phyloP scores from a whole-genome alignment of 495 filamentous ascomycete genomes.

The Aspergillus wentii region DNA sequence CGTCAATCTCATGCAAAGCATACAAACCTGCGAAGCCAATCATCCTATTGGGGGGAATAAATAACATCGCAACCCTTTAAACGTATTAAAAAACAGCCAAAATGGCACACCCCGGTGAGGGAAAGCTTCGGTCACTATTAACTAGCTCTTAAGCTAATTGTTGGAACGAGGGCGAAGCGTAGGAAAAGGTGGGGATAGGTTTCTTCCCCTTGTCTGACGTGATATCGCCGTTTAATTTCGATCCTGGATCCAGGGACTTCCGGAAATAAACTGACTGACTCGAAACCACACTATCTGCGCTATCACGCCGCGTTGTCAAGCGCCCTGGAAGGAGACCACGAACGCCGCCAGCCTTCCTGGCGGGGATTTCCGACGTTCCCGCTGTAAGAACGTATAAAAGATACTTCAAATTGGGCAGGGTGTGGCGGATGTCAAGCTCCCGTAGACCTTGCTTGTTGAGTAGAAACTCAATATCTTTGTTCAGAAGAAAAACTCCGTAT shows the following conservation, averaged over 20 bases:
- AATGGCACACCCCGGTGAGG: too few species aligned
- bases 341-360: constrained; percentile 72
- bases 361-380: constrained; percentile 69
- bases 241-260: constrained; percentile 20
- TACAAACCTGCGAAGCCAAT: too few species aligned
- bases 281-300: constrained; percentile 35
- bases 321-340: constrained; percentile 49
- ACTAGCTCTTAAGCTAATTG: too few species aligned
- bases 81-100: too few species aligned
- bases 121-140: too few species aligned
- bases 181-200: constrained; percentile 4
- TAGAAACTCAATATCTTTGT: constrained; percentile 87
- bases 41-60: too few species aligned
- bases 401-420: constrained; percentile 88
- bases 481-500: constrained; percentile 90
- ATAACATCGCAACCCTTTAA: too few species aligned
- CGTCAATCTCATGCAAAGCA: too few species aligned
- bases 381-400: constrained; percentile 82
- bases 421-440: constrained; percentile 83
- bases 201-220: constrained; percentile 19
- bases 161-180: constrained; percentile 14
- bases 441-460: constrained; percentile 68
- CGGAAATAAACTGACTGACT: constrained; percentile 25
- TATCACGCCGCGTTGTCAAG: constrained; percentile 34
- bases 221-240: constrained; percentile 27